Evolutionary conservation across 2,329 filamentous ascomycete genomes (phyloP).

Genomic region (Falciphora oryzae): DNA sequence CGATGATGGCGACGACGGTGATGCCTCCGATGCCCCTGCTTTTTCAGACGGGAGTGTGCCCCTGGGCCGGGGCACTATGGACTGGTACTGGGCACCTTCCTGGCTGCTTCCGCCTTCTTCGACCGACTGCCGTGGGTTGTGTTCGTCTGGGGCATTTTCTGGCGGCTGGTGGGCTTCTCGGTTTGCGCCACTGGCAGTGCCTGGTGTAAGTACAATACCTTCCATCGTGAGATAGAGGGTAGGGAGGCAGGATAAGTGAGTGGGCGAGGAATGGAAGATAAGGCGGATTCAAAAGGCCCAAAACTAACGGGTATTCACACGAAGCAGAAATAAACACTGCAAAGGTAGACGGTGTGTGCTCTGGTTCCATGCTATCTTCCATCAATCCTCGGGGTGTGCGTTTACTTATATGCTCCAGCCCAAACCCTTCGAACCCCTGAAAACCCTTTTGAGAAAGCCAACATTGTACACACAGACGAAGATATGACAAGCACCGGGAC

Average conservation of each 20-base stretch:
- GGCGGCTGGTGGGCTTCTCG: background rate
- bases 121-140: background rate
- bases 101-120: background rate
- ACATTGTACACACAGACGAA: too few relatives aligned
- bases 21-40: background rate
- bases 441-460: too few relatives aligned
- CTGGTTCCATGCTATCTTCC: too few relatives aligned
- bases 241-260: too few relatives aligned
- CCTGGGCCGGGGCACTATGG: conserved; percentile 3
- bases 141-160: background rate
- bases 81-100: background rate
- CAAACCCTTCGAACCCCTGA: background rate
- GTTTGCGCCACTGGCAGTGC: background rate
- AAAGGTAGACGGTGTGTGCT: too few relatives aligned
- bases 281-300: background rate
- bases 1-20: background rate
- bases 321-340: background rate
- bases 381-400: too few relatives aligned
- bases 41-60: too few relatives aligned
- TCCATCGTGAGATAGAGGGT: background rate
- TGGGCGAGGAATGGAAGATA: too few relatives aligned
- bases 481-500: background rate
- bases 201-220: too few relatives aligned
- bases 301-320: background rate
- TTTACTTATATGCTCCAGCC: background rate